phyloP scores from a whole-genome alignment of 257 asterid genomes.

The Ophiorrhiza pumila region DNA sequence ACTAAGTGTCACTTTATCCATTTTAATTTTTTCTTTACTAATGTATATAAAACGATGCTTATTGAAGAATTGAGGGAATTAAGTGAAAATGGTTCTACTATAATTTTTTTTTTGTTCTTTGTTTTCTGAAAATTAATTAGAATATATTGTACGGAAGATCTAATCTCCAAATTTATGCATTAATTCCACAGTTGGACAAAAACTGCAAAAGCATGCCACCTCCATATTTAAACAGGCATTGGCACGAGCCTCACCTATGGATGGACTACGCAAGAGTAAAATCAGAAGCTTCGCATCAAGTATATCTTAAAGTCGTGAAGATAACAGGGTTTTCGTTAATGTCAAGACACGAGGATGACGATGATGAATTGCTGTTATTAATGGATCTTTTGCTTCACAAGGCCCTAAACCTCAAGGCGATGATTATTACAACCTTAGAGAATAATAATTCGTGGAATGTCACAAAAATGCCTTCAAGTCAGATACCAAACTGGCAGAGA shows the following conservation, averaged over 20 bases:
- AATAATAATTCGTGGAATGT: neutral
- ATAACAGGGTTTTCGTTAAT: neutral
- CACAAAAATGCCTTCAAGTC: neutral
- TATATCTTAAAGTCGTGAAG: neutral
- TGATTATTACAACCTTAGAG: neutral
- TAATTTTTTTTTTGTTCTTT: too few relatives aligned
- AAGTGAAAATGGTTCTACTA: neutral
- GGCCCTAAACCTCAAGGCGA: neutral
- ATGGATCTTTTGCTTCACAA: constrained; percentile 2
- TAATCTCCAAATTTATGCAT: too few relatives aligned
- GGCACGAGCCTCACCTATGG: constrained; percentile 11
- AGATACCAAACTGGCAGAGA: neutral
- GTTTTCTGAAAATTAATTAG: too few relatives aligned
- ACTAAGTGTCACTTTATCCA: too few relatives aligned
- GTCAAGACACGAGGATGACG: neutral
- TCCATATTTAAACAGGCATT: neutral
- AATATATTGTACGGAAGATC: too few relatives aligned
- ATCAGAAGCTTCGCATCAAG: neutral
- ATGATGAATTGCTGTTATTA: neutral
- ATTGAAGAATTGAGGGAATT: too few relatives aligned
- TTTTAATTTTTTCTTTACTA: too few relatives aligned
- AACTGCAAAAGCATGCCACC: neutral
- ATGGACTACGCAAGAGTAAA: neutral
- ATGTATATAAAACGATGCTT: too few relatives aligned
- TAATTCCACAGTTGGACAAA: neutral